Evolutionary conservation across 108 stramenopile genomes (phyloP), one percentile per base, ranked within the genome.

Genomic region (Nitzschia inconspicua): DNA sequence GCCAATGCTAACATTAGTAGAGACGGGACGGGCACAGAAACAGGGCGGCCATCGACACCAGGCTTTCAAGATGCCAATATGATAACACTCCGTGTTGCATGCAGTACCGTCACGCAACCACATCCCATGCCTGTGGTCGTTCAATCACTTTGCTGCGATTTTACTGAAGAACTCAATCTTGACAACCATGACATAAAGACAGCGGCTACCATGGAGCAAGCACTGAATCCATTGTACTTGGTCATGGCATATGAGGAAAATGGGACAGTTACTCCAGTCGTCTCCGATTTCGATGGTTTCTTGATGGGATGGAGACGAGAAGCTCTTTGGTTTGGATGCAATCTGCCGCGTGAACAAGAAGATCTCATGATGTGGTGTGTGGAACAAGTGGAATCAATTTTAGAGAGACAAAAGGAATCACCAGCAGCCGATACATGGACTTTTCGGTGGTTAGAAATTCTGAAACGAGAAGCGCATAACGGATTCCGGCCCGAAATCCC

Each of bases 181-280:
- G 1, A 34, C 5, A n/a, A 34, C 5, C 32, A 32, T 0, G 51
- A 14, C 6, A 22, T 25, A 7, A 11, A 36, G 13, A 22, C 34
- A 11, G 58, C 57, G 26, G 54, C 71, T 30, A 41, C 50, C 29
- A 18, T 19, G 16, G 73, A 77, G 9, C 57, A 79, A 36, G 66
- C 81, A n/a, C 76, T 84, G 72, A 56, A 65, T 42, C 78, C 86
- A 26, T 70, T 71, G 60, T 77, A 75, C 23, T 55, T 88, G 24
- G 54, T 88, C 26, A 68, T 88, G 47, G 82, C 86, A 9, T 88
- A 88, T 54, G 86, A 84, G 73, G 86, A 88, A 65, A 61, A 77
- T 55, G 78, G 76, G 8, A 58, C 68, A 4, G 79, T 84, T 3
- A 68, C 64, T 27, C 83, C 83, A 0, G 83, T 84, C 16, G 83